phyloP scores from a whole-genome alignment of 1,139 yeast species.

The Candida neerlandica region DNA sequence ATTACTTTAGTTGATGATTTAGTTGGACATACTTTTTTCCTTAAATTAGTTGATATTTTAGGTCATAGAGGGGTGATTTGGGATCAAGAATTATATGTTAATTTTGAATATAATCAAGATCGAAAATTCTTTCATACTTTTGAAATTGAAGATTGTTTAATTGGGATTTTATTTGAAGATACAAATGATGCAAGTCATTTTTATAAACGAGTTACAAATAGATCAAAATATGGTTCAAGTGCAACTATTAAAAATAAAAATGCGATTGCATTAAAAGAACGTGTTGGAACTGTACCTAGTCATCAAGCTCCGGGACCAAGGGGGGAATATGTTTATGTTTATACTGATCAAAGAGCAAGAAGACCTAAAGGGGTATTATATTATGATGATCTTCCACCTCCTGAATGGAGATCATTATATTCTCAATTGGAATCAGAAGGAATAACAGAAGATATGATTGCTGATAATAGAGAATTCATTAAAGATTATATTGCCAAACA shows the following conservation, averaged over 20 bases:
- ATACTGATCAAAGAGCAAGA: slow-evolving; percentile 58
- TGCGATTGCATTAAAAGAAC: slow-evolving; percentile 75
- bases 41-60: slow-evolving; percentile 80
- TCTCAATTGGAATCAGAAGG: slow-evolving; percentile 77
- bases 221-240: slow-evolving; percentile 83
- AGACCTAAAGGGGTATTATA: slow-evolving; percentile 63
- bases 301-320: slow-evolving; percentile 65
- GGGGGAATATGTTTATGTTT: slow-evolving; percentile 57
- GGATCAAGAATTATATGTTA: slow-evolving; percentile 94
- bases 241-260: slow-evolving; percentile 83
- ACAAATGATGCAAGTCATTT: slow-evolving; percentile 86
- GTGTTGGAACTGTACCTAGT: slow-evolving; percentile 36
- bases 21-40: slow-evolving; percentile 91
- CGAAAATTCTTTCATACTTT: slow-evolving; percentile 93
- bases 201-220: slow-evolving; percentile 69
- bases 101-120: slow-evolving; percentile 89
- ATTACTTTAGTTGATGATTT: slow-evolving; percentile 84
- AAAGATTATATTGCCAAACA: slow-evolving; percentile 74
- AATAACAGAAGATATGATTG: slow-evolving; percentile 86
- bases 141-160: slow-evolving; percentile 87
- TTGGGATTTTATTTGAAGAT: slow-evolving; percentile 90
- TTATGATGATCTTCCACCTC: slow-evolving; percentile 81
- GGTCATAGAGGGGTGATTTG: slow-evolving; percentile 88
- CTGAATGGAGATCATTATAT: slow-evolving; percentile 81
- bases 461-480: slow-evolving; percentile 80